These are phyloP conservation scores for Parmales sp. DNA, from an alignment of 108 stramenopile species.

Conservation along the genomic window DNA sequence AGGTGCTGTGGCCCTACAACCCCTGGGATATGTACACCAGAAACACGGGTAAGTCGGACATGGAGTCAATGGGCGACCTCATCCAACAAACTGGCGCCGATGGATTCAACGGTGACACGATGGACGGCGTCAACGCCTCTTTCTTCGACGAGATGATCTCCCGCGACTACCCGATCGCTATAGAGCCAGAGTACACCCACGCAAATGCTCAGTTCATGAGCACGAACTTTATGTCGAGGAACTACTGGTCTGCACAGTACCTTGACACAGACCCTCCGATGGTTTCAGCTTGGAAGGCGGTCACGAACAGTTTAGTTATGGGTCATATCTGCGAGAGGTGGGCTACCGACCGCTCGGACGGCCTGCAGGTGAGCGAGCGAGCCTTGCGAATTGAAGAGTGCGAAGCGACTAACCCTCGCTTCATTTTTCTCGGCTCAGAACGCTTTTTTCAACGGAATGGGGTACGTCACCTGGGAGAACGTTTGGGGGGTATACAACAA, in stretches of 20 bases:
- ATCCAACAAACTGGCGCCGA: background rate
- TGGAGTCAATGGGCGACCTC: background rate
- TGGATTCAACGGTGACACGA: slow-evolving; percentile 10
- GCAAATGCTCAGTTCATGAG: background rate
- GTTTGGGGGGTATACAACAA: background rate
- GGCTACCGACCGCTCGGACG: background rate
- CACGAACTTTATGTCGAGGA: background rate
- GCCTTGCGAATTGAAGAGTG: too few species aligned
- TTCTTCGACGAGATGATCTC: background rate
- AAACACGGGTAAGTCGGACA: background rate
- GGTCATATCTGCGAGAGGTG: background rate
- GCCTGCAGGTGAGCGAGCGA: background rate
- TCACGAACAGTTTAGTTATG: too few species aligned
- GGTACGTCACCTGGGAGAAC: background rate
- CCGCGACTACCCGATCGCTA: background rate
- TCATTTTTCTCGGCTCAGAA: background rate
- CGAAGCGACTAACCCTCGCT: too few species aligned
- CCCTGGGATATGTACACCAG: background rate
- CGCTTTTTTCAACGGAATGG: background rate
- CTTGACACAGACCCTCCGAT: background rate
- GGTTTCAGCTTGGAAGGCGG: background rate
- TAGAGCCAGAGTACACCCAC: background rate
- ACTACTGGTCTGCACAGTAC: background rate
- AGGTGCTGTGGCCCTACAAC: background rate
- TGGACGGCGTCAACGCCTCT: background rate